A percentile compares a stretch with the other conserved stretches of the same genome.
These are phyloP conservation scores for Annulohypoxylon stygium DNA, from an alignment of 495 filamentous ascomycete genomes.

Conservation along the genomic window DNA sequence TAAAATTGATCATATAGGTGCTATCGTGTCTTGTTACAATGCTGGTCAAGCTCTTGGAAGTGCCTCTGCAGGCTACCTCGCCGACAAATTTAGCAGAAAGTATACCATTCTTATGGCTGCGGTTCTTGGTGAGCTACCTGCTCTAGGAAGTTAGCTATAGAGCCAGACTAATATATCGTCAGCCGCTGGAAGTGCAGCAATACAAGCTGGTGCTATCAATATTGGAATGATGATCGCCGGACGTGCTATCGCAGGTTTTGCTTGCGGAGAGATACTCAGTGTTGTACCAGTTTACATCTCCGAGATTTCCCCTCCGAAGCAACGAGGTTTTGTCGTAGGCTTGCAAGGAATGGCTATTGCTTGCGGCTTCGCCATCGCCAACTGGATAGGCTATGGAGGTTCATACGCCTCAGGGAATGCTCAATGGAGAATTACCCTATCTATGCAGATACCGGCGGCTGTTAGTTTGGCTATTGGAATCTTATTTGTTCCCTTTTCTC, in stretches of 20 bases:
- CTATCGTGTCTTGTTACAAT: slow-evolving; percentile 2
- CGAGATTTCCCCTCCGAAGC: not conserved
- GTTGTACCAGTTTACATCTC: slow-evolving; percentile 3
- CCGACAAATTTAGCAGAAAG: not conserved
- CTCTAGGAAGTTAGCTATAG: not conserved
- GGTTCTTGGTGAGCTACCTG: not conserved
- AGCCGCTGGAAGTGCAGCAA: not conserved
- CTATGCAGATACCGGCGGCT: slow-evolving; percentile 6
- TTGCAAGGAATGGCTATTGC: not conserved
- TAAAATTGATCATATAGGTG: not conserved
- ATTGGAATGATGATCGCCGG: slow-evolving; percentile 1
- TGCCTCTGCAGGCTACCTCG: not conserved
- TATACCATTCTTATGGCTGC: slow-evolving; percentile 1
- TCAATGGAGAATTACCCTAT: not conserved
- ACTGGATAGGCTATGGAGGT: not conserved
- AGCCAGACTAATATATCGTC: not conserved
- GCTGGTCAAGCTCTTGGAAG: slow-evolving; percentile 1
- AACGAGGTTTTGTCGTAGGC: slow-evolving; percentile 6
- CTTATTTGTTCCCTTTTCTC: not conserved
- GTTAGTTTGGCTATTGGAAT: not conserved
- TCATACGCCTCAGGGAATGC: slow-evolving; percentile 4
- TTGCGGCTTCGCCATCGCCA: not conserved
- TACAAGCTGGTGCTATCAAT: not conserved
- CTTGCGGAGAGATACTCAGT: not conserved
- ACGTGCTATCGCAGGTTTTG: slow-evolving; percentile 1